phyloP scores from a whole-genome alignment of 2,329 filamentous ascomycete genomes.

The Fusarium devonianum region DNA sequence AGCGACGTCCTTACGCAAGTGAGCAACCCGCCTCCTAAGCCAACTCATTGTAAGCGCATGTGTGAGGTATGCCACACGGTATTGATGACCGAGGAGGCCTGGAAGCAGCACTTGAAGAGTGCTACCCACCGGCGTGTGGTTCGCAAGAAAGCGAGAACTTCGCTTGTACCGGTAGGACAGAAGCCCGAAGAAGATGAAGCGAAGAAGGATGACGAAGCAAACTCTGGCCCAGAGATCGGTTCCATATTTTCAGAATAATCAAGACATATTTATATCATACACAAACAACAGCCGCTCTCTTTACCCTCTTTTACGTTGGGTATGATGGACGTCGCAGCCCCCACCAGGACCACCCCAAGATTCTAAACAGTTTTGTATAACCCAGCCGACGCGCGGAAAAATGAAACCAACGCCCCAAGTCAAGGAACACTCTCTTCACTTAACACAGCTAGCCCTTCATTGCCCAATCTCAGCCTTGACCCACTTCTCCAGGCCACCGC shows the following conservation, averaged over 20 bases:
- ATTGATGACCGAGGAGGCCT: conserved; percentile 61
- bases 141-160: conserved; percentile 48
- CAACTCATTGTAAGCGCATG: conserved; percentile 63
- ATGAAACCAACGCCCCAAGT: background rate
- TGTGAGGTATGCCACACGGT: conserved; percentile 79
- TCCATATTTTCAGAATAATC: conserved; percentile 39
- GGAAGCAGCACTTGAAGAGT: conserved; percentile 51
- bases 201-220: conserved; percentile 14
- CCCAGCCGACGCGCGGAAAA: background rate
- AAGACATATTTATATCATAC: background rate
- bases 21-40: conserved; percentile 54
- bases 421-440: background rate
- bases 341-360: background rate
- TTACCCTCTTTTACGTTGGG: too few relatives aligned
- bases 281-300: background rate
- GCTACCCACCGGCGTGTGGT: conserved; percentile 45
- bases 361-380: background rate
- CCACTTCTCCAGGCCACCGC: conserved; percentile 83
- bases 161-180: conserved; percentile 46
- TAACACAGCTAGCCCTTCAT: background rate
- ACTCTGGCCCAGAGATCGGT: conserved; percentile 41
- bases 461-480: conserved; percentile 71
- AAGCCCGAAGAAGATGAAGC: conserved; percentile 6
- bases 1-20: conserved; percentile 62
- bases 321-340: too few relatives aligned